These are phyloP conservation scores for Magnolia kwangsiensis DNA, from an alignment of 164 flowering plant genomes.

Conservation along the genomic window DNA sequence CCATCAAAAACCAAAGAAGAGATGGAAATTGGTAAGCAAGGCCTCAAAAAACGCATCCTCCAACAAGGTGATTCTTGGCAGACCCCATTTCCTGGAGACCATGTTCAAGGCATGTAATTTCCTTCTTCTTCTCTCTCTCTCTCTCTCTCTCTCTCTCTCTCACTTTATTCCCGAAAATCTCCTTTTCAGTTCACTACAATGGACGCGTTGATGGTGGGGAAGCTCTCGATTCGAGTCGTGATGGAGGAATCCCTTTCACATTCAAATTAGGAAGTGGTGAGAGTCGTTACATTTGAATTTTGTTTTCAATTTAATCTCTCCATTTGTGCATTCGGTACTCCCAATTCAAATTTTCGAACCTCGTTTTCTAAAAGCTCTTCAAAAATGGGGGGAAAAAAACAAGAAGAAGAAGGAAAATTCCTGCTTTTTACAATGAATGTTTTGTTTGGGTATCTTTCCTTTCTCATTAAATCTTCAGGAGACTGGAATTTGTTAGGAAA, in stretches of 20 bases:
- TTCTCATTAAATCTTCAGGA: too few relatives aligned
- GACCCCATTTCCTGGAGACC: conserved; percentile 56
- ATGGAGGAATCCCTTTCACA: conserved; percentile 37
- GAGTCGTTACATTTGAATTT: not conserved
- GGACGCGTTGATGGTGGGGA: conserved; percentile 41
- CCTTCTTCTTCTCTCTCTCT: not conserved
- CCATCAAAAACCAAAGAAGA: conserved; percentile 10
- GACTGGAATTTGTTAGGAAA: too few relatives aligned
- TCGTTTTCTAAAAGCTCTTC: not conserved
- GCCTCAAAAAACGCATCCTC: conserved; percentile 39
- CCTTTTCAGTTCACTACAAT: conserved; percentile 47
- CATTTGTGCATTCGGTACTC: not conserved
- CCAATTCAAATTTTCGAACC: not conserved
- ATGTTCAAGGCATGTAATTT: conserved; percentile 43
- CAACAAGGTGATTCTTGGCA: conserved; percentile 47
- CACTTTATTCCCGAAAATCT: not conserved
- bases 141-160: not conserved
- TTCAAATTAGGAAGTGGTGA: conserved; percentile 60
- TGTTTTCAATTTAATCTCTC: not conserved
- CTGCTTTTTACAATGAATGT: not conserved
- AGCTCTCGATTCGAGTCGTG: conserved; percentile 36
- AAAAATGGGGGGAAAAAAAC: too few relatives aligned
- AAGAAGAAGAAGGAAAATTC: not conserved
- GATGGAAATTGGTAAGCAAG: conserved; percentile 35
- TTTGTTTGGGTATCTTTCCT: too few relatives aligned